phyloP scores from a whole-genome alignment of 768 basidiomycete genomes.

The Boletellus emodensis region DNA sequence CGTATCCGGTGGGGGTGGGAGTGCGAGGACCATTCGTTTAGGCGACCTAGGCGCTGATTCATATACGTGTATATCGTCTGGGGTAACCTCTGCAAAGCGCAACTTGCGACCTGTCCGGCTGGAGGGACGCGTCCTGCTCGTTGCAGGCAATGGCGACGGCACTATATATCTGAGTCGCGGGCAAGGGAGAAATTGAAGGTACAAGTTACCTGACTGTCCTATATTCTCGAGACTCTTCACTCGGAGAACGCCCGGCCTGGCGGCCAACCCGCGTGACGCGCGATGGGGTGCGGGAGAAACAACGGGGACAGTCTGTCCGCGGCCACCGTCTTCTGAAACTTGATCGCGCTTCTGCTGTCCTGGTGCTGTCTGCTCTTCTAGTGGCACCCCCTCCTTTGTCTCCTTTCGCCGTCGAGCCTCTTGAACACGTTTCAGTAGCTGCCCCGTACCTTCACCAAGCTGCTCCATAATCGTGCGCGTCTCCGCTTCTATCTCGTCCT shows the following conservation, averaged over 20 bases:
- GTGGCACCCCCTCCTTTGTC: neutral
- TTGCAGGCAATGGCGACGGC: constrained; percentile 42
- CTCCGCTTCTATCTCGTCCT: constrained; percentile 66
- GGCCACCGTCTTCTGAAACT: neutral
- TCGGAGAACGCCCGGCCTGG: constrained; percentile 23
- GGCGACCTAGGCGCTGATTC: constrained; percentile 80
- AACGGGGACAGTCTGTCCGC: neutral
- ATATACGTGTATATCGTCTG: constrained; percentile 77
- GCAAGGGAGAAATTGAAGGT: neutral
- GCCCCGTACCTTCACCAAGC: constrained; percentile 64
- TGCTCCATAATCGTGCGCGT: constrained; percentile 61
- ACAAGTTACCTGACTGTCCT: constrained; percentile 15
- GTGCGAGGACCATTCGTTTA: constrained; percentile 49
- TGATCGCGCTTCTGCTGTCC: neutral
- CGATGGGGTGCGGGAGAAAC: constrained; percentile 12
- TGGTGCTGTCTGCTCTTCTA: neutral
- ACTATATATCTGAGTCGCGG: constrained; percentile 18
- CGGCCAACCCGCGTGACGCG: constrained; percentile 8
- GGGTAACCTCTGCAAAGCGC: constrained; percentile 72
- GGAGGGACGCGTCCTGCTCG: constrained; percentile 56
- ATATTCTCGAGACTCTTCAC: constrained; percentile 31
- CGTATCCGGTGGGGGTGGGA: constrained; percentile 39
- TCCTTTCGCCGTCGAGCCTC: constrained; percentile 19
- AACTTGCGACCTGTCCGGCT: constrained; percentile 51
- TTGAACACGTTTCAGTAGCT: constrained; percentile 46